Base-by-base conservation (phyloP, 306 rosid genomes). In the Sechiopsis laciniata region DNA sequence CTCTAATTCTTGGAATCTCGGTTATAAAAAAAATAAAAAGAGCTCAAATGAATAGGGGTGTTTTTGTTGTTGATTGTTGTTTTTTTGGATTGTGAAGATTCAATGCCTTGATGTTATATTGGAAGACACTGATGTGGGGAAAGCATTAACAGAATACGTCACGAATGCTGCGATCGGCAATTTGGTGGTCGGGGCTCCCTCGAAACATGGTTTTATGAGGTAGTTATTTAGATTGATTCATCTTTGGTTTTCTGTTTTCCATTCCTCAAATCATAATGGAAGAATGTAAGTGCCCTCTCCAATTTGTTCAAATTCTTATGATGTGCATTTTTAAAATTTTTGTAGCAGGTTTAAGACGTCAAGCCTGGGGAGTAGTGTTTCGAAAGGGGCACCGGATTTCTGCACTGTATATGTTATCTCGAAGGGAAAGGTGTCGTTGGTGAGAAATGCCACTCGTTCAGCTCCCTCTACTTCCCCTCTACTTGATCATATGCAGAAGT, bases 191-290 rank as follows among this genome's bases (percentile, higher is more conserved):
- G 99, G 97, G 45, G 85, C 89, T 66, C 77, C 97, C 0, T 15
- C 89, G 40, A 89, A 80, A 74, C 99, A 89, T 83, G 92, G 92
- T 12, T 91, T 94, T 80, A 94, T 94, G 16, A 80, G 97, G 99
- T 89, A 83, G 58, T 65, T 45, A 13, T 21, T 67, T 48, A 51
- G 7, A 0, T 59, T 7, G 42, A n/a, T 59, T 32, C 63, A 4
- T 57, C 6, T 73, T 35, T 62, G 13, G 13, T 32, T 32, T 12
- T 10, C 11, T 26, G n/a, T n/a, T n/a, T 2, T 26, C 29, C 29
- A 26, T 26, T 26, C 29, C 29, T 26, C 29, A 26, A 26, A 52
- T 50, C 21, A 21, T 20, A 12, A 17, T 69, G 29, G 29, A 70
- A 14, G 19, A 24, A 48, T 70, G 19, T 50, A 45, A 12, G 15